phyloP scores from a whole-genome alignment of 225 moss, liverwort and hornwort genomes.

The Anthoceros angustus region DNA sequence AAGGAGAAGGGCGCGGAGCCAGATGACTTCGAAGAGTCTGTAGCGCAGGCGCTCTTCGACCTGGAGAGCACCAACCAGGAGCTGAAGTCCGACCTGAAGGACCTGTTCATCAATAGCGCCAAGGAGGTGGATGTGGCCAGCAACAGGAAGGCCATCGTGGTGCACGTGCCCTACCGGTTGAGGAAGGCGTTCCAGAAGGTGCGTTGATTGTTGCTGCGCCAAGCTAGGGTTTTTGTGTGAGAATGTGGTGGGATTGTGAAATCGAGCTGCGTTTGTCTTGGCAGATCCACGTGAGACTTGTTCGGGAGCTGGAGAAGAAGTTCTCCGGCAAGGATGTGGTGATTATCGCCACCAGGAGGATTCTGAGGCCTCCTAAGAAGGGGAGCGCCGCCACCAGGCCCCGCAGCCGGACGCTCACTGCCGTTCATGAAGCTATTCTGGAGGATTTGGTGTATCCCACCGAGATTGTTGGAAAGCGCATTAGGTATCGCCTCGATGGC shows the following conservation, averaged over 20 bases:
- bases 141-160: slow-evolving; percentile 75
- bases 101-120: slow-evolving; percentile 88
- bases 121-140: slow-evolving; percentile 79
- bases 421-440: slow-evolving; percentile 88
- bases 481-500: slow-evolving; percentile 67
- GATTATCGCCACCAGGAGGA: slow-evolving; percentile 74
- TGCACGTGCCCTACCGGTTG: slow-evolving; percentile 79
- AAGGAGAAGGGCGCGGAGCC: slow-evolving; percentile 98
- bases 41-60: slow-evolving; percentile 95
- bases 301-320: slow-evolving; percentile 97
- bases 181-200: slow-evolving; percentile 89
- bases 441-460: slow-evolving; percentile 86
- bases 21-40: slow-evolving; percentile 86
- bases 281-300: slow-evolving; percentile 64
- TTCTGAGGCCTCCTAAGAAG: slow-evolving; percentile 85
- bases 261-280: neutral
- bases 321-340: slow-evolving; percentile 99
- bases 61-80: slow-evolving; percentile 88
- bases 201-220: neutral
- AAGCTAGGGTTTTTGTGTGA: neutral
- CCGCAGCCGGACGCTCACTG: slow-evolving; percentile 82
- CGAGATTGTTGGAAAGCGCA: slow-evolving; percentile 82
- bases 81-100: slow-evolving; percentile 83
- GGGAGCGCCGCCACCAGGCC: slow-evolving; percentile 74
- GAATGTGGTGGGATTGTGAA: neutral